Base-by-base conservation (phyloP, 2,329 filamentous ascomycete species). In the Neofusicoccum parvum region DNA sequence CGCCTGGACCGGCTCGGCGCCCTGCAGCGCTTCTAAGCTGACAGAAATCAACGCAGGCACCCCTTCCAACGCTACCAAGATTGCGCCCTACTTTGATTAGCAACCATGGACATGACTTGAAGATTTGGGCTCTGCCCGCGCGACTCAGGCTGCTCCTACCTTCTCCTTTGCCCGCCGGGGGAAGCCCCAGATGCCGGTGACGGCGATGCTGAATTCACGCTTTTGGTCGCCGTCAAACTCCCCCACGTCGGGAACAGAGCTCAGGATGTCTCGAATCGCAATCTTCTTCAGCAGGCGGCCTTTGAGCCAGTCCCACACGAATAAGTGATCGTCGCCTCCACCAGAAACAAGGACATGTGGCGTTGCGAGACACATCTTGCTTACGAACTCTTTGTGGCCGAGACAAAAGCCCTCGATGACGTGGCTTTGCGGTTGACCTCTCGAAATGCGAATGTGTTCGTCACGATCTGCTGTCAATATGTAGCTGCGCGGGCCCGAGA, bases 351-450 rank as follows among this genome's bases (percentile, higher is more conserved):
- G 83, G 1, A 90, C 70, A n/a, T 88, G 83, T 3, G 83, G 82
- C 27, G 82, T 74, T 0, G 89, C 88, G 17, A 94, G 80, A 72
- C 89, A 90, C 49, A 99, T 80, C 66, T 87, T 88, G 79, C 85
- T 92, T 69, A 99, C 83, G 75, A 98, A 98, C 43, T 94, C 87
- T 62, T 84, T 88, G 78, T 99, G 95, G 3, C 93, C 94, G 2
- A 97, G 85, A 74, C 94, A 98, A 78, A 91, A 98, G 0, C 85
- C 85, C 77, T 98, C 93, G 69, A 97, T 96, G 67, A 98, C 84
- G 76, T 97, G 90, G 0, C 92, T 84, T 76, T 98, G 94, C 1
- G 92, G 91, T 67, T 88, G 83, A 45, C 90, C 92, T 66, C 92
- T 86, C 56, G 92, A 96, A 20, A 97, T 84, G 43, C 95, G 90